phyloP scores from a whole-genome alignment of 202 grass and related monocot species.

The Zizania palustris region DNA sequence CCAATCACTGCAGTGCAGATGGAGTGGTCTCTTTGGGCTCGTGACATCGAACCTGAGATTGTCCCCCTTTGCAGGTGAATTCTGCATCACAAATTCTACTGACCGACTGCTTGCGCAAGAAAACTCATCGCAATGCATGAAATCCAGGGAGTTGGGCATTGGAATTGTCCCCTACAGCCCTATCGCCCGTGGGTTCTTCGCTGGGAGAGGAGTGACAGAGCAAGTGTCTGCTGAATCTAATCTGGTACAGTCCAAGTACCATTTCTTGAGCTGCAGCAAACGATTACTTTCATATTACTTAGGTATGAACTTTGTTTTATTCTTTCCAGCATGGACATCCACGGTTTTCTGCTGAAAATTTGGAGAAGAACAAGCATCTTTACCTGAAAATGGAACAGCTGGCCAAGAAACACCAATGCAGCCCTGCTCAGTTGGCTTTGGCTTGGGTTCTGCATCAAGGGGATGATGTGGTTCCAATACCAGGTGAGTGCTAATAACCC shows the following conservation, averaged over 20 bases:
- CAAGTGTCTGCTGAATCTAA: constrained; percentile 45
- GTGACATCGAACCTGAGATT: constrained; percentile 77
- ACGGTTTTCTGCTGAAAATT: constrained; percentile 60
- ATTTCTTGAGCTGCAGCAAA: constrained; percentile 1
- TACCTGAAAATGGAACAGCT: constrained; percentile 55
- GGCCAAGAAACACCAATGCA: constrained; percentile 58
- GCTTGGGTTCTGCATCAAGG: constrained; percentile 82
- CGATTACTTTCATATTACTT: not conserved
- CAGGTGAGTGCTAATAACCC: constrained; percentile 49
- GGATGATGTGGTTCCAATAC: constrained; percentile 79
- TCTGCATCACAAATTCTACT: not conserved
- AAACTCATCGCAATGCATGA: not conserved
- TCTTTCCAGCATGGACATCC: constrained; percentile 39
- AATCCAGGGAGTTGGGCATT: constrained; percentile 68
- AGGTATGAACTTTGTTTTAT: constrained; percentile 13
- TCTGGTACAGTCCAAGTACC: constrained; percentile 20
- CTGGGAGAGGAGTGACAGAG: constrained; percentile 56
- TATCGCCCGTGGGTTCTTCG: constrained; percentile 70
- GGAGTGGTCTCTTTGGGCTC: constrained; percentile 87
- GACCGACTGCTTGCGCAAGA: not conserved
- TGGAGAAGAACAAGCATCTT: constrained; percentile 72
- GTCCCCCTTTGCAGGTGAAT: constrained; percentile 73
- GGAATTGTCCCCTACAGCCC: constrained; percentile 77
- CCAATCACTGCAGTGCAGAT: constrained; percentile 78
- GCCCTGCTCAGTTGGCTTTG: constrained; percentile 71